Evolutionary conservation across 2,329 filamentous ascomycete species (phyloP).

Genomic region (Fusarium napiforme): DNA sequence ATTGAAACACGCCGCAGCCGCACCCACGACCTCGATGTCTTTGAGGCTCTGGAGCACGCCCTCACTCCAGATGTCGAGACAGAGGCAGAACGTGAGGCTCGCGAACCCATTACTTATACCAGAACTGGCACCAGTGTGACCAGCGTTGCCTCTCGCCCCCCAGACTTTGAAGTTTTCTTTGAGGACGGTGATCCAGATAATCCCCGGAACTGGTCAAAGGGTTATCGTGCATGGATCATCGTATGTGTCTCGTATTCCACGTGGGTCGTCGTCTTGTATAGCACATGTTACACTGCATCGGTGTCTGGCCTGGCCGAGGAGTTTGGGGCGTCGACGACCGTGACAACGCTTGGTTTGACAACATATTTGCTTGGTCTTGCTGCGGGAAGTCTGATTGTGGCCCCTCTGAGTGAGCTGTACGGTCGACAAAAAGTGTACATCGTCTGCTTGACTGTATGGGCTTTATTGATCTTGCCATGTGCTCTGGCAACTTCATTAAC

Average conservation of each 20-base stretch:
- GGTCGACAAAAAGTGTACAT: slow-evolving; percentile 77
- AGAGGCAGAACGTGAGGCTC: slow-evolving; percentile 52
- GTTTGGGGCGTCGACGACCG: slow-evolving; percentile 68
- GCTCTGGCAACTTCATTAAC: slow-evolving; percentile 75
- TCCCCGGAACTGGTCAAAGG: slow-evolving; percentile 74
- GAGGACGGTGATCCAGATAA: slow-evolving; percentile 71
- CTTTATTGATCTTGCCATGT: slow-evolving; percentile 76
- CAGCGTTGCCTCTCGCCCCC: slow-evolving; percentile 57
- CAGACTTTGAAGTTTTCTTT: slow-evolving; percentile 80
- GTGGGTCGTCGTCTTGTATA: slow-evolving; percentile 74
- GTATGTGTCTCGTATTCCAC: slow-evolving; percentile 59
- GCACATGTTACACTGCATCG: slow-evolving; percentile 80
- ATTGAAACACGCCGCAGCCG: slow-evolving; percentile 36
- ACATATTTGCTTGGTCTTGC: slow-evolving; percentile 82
- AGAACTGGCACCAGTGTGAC: slow-evolving; percentile 56
- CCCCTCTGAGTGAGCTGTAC: slow-evolving; percentile 78
- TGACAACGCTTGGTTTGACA: slow-evolving; percentile 81
- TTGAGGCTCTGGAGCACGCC: slow-evolving; percentile 53
- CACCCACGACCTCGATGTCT: slow-evolving; percentile 42
- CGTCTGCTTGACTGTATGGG: slow-evolving; percentile 71
- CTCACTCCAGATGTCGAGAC: slow-evolving; percentile 52
- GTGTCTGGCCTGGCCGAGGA: slow-evolving; percentile 75
- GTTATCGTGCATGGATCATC: slow-evolving; percentile 56
- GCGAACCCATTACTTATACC: slow-evolving; percentile 59
- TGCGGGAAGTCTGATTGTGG: slow-evolving; percentile 75